Base-by-base conservation (phyloP, 805 yeast species). In the Cyberlindnera petersonii region DNA sequence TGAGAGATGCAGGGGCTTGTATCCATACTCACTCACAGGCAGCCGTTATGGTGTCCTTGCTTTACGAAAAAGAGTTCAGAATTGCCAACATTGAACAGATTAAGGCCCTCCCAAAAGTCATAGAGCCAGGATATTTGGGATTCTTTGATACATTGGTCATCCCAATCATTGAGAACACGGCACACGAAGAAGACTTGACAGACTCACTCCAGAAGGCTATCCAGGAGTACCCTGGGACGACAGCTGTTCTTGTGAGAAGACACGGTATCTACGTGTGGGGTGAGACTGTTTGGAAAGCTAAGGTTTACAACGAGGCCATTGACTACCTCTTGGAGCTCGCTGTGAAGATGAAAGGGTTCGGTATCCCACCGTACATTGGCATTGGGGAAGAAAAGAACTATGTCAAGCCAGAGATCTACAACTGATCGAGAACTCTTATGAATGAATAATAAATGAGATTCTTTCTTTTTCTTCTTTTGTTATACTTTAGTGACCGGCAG, bases 191-290 rank as follows among this genome's bases (percentile, higher is more conserved):
- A 56, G 88, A 87, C 43, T 69, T 91, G 47, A 75, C 81, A 7
- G 84, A 74, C 19, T 66, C 81, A 15, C 64, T 89, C 30, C 76
- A 76, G 46, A 62, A 72, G 40, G 82, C 88, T 1, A 75, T 89
- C 38, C 59, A 50, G n/a, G 67, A 71, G 13, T 82, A 86, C 52
- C 96, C 97, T 2, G 70, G 75, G 0, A 66, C 95, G 4, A 76
- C 88, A 3, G 97, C 97, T 0, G 87, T 91, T 1, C 67, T 91
- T 37, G 97, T 91, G 6, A 75, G 95, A 61, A 72, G 96, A 55
- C 98, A 91, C 56, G 98, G 98, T 1, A 81, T 91, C 31, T 91
- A 82, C 58, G 96, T 88, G n/a, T 91, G 97, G 97, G 97, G 97
- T 18, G 86, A 82, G 51, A 77, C 74, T 19, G 85, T 86, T 10